Conservation (phyloP, 371 early-diverging fungal genomes). For the Apophysomyces variabilis region DNA sequence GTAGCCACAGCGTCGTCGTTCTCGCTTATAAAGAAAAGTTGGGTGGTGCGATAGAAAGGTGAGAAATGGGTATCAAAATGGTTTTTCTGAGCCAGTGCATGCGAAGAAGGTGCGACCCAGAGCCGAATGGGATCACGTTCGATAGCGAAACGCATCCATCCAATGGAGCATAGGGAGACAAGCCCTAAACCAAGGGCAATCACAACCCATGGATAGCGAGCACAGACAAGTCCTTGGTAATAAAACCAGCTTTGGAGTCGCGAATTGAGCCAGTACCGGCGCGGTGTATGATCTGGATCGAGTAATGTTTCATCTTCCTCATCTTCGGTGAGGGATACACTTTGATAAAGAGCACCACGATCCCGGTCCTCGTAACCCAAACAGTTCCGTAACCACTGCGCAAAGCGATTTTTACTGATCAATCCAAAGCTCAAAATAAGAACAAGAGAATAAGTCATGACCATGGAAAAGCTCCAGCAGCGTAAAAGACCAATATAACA, state of each 20-base stretch:
- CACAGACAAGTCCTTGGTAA: conserved; percentile 67
- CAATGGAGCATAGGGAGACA: conserved; percentile 56
- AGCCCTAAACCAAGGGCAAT: conserved; percentile 51
- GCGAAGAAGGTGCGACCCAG: conserved; percentile 75
- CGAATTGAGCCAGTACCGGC: conserved; percentile 66
- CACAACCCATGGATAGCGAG: conserved; percentile 63
- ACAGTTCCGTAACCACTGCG: conserved; percentile 21
- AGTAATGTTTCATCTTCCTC: conserved; percentile 45
- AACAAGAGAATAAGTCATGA: conserved; percentile 53
- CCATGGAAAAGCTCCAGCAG: conserved; percentile 67
- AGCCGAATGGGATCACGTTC: conserved; percentile 71
- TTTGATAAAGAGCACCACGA: background rate
- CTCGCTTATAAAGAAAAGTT: conserved; percentile 66
- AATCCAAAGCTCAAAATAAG: conserved; percentile 34
- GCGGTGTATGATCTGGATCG: conserved; percentile 62
- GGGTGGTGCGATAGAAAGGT: conserved; percentile 77
- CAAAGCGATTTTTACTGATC: conserved; percentile 28
- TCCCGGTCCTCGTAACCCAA: conserved; percentile 15
- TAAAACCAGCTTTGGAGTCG: conserved; percentile 70
- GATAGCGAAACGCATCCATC: conserved; percentile 62
- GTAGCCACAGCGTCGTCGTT: conserved; percentile 51
- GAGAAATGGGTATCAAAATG: conserved; percentile 74
- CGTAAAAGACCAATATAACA: conserved; percentile 55
- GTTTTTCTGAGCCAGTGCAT: conserved; percentile 63
- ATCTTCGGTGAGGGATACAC: conserved; percentile 33